phyloP scores from a whole-genome alignment of 495 filamentous ascomycete species.

The Neurospora africana region DNA sequence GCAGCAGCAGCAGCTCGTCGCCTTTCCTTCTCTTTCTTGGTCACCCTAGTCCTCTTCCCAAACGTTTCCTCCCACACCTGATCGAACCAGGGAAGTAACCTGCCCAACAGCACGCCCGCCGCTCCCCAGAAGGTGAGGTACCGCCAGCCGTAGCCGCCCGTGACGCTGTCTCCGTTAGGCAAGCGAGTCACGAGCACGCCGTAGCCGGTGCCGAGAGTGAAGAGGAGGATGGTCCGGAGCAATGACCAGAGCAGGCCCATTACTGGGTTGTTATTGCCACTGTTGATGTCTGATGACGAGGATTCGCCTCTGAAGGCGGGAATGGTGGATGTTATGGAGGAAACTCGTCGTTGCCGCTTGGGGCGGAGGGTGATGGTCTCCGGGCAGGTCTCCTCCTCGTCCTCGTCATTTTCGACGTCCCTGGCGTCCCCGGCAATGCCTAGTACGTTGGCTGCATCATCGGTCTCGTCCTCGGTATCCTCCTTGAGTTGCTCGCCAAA shows the following conservation, averaged over 20 bases:
- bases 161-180: constrained; percentile 11
- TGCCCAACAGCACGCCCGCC: constrained; percentile 65
- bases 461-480: not conserved
- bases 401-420: constrained; percentile 24
- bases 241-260: constrained; percentile 23
- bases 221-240: constrained; percentile 56
- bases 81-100: constrained; percentile 78
- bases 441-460: not conserved
- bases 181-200: constrained; percentile 78
- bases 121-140: constrained; percentile 76
- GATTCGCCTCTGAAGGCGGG: constrained; percentile 5
- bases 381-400: constrained; percentile 32
- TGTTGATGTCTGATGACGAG: constrained; percentile 17
- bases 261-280: not conserved
- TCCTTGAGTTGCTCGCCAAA: not conserved
- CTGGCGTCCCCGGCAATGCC: not conserved
- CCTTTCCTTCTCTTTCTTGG: constrained; percentile 6
- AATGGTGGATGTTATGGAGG: constrained; percentile 4
- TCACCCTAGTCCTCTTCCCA: constrained; percentile 1
- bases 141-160: constrained; percentile 43
- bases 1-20: constrained; percentile 2
- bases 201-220: constrained; percentile 72
- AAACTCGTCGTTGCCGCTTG: constrained; percentile 4
- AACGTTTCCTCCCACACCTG: constrained; percentile 40
- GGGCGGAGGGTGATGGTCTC: constrained; percentile 17